Conservation (phyloP, 2,329 filamentous ascomycete genomes). For the Tolypocladium album region DNA sequence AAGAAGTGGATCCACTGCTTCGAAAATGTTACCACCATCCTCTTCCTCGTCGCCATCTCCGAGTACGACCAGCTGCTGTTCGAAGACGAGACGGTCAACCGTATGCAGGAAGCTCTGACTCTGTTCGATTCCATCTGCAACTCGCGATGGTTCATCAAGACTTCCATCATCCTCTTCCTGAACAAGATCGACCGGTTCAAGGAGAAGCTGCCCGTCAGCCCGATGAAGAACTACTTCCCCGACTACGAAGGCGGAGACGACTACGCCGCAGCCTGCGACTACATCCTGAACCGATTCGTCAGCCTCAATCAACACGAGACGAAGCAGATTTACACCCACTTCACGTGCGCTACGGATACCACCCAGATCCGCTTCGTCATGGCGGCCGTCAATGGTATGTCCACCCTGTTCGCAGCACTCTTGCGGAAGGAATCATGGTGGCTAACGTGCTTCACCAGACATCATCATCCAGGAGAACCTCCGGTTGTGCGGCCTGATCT, state of each 20-base stretch:
- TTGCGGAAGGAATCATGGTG: not conserved
- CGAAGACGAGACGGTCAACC: constrained; percentile 92
- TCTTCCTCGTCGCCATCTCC: constrained; percentile 93
- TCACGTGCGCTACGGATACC: constrained; percentile 96
- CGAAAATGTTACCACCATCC: constrained; percentile 93
- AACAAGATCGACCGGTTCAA: constrained; percentile 90
- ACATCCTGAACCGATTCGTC: constrained; percentile 97
- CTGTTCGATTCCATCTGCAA: constrained; percentile 84
- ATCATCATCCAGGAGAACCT: constrained; percentile 99
- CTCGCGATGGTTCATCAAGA: constrained; percentile 83
- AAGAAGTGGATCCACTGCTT: constrained; percentile 99
- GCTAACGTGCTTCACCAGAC: constrained; percentile 50
- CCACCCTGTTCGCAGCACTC: not conserved
- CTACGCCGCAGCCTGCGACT: constrained; percentile 92
- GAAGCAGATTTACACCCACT: constrained; percentile 99
- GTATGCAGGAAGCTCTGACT: constrained; percentile 83
- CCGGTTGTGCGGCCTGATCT: constrained; percentile 92
- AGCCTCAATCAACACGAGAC: constrained; percentile 98
- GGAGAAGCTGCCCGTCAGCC: constrained; percentile 70
- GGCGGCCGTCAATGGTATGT: constrained; percentile 93
- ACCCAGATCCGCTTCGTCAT: constrained; percentile 99
- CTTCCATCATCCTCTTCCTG: constrained; percentile 78
- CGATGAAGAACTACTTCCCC: constrained; percentile 84
- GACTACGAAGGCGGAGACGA: constrained; percentile 93
- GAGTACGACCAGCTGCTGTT: constrained; percentile 95